Base-by-base conservation (phyloP, 768 basidiomycete species). In the Lentinus tigrinus region DNA sequence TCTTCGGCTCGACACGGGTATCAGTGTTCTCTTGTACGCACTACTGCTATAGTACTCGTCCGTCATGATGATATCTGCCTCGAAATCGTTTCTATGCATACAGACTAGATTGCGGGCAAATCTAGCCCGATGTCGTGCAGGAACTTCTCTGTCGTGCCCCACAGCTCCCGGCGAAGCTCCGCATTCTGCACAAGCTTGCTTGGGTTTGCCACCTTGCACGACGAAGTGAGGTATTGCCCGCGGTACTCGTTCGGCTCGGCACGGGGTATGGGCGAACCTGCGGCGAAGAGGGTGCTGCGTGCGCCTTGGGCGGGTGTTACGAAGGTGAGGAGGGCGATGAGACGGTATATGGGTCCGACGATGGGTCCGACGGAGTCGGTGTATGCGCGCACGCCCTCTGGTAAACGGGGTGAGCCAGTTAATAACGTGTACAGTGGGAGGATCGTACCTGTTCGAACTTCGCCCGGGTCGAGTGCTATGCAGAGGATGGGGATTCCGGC, bases 401-500 rank as follows among this genome's bases (percentile, higher is more conserved):
- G n/a, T n/a, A n/a, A n/a, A n/a, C 16, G 38, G 17, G 31, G 31
- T 31, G 3, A 31, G 31, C 11, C 7, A 31, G 31, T 11, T 13
- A 46, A 26, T 6, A 42, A 3, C 2, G 21, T 11, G 27, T n/a
- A n/a, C 11, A 44, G 44, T 27, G n/a, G n/a, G 28, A 8, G 23
- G 27, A 4, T n/a, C 54, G 14, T 43, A 62, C 58, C 60, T 2
- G 72, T 75, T 54, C 73, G 71, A 49, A 77, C 72, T 17, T 60
- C 61, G 14, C 76, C 75, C 2, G 74, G 76, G 48, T 75, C 69
- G 14, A 73, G 63, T 23, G 74, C 60, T 28, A 74, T 69, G 47
- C 67, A 70, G 7, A 70, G 65, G 46, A 77, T 75, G 8, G 70
- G 64, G 37, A 68, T 56, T 2, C 65, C 60, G 2, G 65, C 60